Evolutionary conservation across 1,284 basidiomycete species (phyloP).

Genomic region (Malassezia brasiliensis): DNA sequence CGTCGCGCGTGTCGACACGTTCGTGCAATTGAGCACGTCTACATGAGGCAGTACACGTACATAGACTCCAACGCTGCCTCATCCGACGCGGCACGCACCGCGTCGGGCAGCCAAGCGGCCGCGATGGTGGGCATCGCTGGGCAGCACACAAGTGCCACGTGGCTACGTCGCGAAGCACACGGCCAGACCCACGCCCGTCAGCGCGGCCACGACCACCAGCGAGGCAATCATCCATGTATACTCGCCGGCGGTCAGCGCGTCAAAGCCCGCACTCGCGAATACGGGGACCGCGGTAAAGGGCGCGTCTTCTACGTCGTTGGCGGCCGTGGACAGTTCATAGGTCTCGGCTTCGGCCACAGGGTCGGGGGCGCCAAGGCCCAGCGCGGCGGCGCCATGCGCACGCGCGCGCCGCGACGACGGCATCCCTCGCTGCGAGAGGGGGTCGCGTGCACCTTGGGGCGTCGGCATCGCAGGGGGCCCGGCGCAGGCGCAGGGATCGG

Average conservation of each 20-base stretch:
- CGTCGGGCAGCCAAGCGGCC: neutral
- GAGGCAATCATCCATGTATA: constrained; percentile 8
- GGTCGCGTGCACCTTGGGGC: no score
- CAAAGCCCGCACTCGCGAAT: constrained; percentile 1
- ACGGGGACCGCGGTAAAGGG: neutral
- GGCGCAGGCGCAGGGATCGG: no score
- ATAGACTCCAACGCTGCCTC: neutral
- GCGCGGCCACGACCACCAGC: neutral
- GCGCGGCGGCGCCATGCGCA: constrained; percentile 6
- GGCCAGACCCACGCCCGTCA: neutral
- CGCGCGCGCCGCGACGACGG: neutral
- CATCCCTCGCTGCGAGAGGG: no score
- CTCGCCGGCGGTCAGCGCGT: constrained; percentile 10
- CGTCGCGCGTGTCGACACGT: neutral
- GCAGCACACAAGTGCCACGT: neutral
- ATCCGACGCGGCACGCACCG: neutral
- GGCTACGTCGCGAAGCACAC: constrained; percentile 5
- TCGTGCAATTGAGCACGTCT: neutral
- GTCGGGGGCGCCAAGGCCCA: neutral
- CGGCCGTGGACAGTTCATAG: constrained; percentile 4
- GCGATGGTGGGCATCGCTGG: neutral
- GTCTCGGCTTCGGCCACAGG: constrained; percentile 5
- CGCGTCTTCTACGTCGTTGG: neutral
- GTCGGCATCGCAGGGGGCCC: no score
- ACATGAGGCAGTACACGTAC: neutral